Evolutionary conservation across 176 grass and related monocot genomes (phyloP).

Genomic region (Bonia amplexicaulis): DNA sequence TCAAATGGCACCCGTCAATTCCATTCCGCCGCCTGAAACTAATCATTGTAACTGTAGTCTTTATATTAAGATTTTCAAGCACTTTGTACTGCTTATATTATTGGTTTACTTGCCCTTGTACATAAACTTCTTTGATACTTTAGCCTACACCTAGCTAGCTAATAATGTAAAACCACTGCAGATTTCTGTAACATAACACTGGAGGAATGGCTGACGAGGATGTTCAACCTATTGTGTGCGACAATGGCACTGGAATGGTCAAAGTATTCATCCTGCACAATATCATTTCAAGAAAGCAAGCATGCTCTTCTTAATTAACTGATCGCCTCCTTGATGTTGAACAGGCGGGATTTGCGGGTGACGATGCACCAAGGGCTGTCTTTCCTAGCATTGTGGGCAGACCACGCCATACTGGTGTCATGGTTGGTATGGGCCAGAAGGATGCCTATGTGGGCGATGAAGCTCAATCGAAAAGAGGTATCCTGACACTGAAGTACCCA

Average conservation of each 20-base stretch:
- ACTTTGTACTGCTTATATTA: background rate
- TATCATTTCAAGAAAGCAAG: background rate
- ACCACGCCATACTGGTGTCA: constrained; percentile 77
- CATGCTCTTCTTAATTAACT: background rate
- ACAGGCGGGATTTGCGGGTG: constrained; percentile 80
- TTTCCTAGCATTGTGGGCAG: constrained; percentile 87
- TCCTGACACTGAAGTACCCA: constrained; percentile 79
- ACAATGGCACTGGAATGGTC: constrained; percentile 92
- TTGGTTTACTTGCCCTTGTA: background rate
- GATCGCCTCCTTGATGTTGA: constrained; percentile 1
- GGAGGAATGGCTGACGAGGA: constrained; percentile 77
- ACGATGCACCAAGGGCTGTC: constrained; percentile 82
- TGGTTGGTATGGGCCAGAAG: constrained; percentile 94
- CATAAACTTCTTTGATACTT: background rate
- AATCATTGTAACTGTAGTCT: background rate
- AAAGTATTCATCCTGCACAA: constrained; percentile 43
- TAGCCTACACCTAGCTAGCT: background rate
- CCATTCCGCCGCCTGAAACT: background rate
- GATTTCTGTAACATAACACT: constrained; percentile 18
- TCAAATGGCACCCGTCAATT: background rate
- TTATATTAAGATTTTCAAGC: background rate
- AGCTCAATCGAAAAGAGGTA: constrained; percentile 85
- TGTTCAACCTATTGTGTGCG: constrained; percentile 74
- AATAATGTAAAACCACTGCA: background rate
- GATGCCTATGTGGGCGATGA: constrained; percentile 90